Base-by-base conservation (phyloP, 495 filamentous ascomycete genomes). In the Recurvomyces mirabilis region DNA sequence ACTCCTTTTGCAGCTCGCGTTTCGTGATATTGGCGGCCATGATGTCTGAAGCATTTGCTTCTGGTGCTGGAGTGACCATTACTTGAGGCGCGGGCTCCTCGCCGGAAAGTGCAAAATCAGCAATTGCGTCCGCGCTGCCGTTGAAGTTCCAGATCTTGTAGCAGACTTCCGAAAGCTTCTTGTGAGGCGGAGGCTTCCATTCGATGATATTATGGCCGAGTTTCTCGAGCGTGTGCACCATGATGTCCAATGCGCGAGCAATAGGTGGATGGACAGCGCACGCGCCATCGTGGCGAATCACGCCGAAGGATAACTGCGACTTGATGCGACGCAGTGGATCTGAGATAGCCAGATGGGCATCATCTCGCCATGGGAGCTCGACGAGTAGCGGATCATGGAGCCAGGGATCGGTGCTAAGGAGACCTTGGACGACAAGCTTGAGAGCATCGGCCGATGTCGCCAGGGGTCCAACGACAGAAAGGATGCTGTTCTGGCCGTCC, bases 311-410 rank as follows among this genome's bases (percentile, higher is more conserved):
- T 20, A 81, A 61, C 33, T 55, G 60, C 2, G 41, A 36, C 2
- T 40, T 50, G 7, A 63, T 56, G 18, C 60, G 45, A 12, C 61
- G 45, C 9, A 70, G 66, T 36, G 69, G 47, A 23, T 68, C 61
- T 12, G 61, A 59, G 3, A 73, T 67, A 14, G 72, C 51, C 29
- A 69, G 68, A 34, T 70, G 62, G n/a, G 65, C 47, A 9, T 71
- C 65, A 24, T 71, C 62, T 34, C 78, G 65, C 79, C 78, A 84
- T 5, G 79, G 79, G 4, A 84, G 46, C 43, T 79, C 71, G 31
- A 70, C 46, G 1, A 71, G 73, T 14, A 77, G 58, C 0, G 79
- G 79, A 60, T 84, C 79, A 53, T 74, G 65, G 6, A 74, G 60
- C 79, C 79, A 84, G 10, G 79, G 79, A 43, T 75, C 43, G 39